Percentiles rank a stretch among this genome's conserved stretches.
phyloP scores from a whole-genome alignment of 169 alveolate genomes.

The Theileria annulata region DNA sequence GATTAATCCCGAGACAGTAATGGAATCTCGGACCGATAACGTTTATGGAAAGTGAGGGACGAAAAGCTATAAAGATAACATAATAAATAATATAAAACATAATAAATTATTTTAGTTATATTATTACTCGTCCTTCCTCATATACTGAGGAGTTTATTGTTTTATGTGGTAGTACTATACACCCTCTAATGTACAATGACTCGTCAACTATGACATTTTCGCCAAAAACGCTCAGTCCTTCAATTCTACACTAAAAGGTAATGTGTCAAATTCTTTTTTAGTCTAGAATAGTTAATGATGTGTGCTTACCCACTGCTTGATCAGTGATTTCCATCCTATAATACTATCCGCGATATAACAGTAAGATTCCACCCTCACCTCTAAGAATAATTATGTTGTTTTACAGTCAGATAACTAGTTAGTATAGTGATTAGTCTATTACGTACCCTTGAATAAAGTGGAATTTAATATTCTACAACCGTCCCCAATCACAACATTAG shows the following conservation, averaged over 20 bases:
- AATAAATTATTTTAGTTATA: constrained; percentile 2
- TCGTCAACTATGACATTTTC: constrained; percentile 45
- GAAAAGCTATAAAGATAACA: not conserved
- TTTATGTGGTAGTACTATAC: constrained; percentile 66
- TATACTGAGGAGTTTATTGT: constrained; percentile 36
- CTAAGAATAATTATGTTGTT: not conserved
- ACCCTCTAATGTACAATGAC: constrained; percentile 49
- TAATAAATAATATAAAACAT: constrained; percentile 2
- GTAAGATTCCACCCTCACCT: constrained; percentile 28
- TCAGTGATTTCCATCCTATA: constrained; percentile 61
- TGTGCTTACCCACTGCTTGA: constrained; percentile 45
- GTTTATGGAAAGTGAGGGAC: not conserved
- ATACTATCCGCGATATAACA: constrained; percentile 55
- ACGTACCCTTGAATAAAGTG: constrained; percentile 80
- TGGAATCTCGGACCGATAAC: constrained; percentile 17
- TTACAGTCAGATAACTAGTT: not conserved
- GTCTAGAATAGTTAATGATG: not conserved
- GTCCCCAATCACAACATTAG: constrained; percentile 86
- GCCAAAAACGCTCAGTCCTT: constrained; percentile 62
- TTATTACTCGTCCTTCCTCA: constrained; percentile 53
- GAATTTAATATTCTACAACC: constrained; percentile 89
- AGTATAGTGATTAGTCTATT: not conserved
- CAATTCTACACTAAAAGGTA: constrained; percentile 40
- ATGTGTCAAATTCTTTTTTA: not conserved
- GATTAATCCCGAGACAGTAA: constrained; percentile 54